Percentiles rank a stretch among this genome's conserved stretches.
Conservation (phyloP, 1,139 yeast genomes). For the Zygoascus meyerae region DNA sequence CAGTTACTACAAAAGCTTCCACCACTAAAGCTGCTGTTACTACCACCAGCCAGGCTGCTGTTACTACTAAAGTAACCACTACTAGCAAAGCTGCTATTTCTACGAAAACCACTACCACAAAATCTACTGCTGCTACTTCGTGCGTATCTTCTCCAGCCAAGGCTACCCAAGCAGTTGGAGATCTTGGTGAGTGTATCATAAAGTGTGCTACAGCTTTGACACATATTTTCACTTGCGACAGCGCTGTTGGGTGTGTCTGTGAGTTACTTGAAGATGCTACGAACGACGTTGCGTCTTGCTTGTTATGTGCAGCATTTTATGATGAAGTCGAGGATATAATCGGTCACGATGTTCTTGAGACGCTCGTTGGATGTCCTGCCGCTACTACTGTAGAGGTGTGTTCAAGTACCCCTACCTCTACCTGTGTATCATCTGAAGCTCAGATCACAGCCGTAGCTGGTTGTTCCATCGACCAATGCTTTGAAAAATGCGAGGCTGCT, state of each 20-base stretch:
- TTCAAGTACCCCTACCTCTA: neutral
- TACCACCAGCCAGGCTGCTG: constrained; percentile 8
- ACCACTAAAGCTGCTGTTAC: neutral
- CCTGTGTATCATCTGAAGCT: neutral
- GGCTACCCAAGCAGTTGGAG: neutral
- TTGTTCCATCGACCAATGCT: neutral
- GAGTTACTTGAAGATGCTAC: constrained; percentile 13
- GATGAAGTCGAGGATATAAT: neutral
- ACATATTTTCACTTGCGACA: constrained; percentile 12
- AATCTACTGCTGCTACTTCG: neutral
- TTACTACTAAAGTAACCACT: constrained; percentile 10
- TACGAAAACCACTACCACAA: neutral
- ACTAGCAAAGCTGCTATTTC: constrained; percentile 3
- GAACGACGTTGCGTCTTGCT: constrained; percentile 13
- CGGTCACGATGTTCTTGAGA: neutral
- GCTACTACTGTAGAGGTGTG: neutral
- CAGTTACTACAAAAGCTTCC: constrained; percentile 2
- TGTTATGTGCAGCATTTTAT: constrained; percentile 15
- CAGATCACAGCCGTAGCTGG: neutral
- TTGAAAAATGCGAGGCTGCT: neutral
- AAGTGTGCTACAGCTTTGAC: constrained; percentile 13
- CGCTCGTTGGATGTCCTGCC: constrained; percentile 1
- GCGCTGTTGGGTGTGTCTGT: constrained; percentile 14
- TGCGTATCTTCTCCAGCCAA: neutral
- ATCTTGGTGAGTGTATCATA: constrained; percentile 9